phyloP scores from a whole-genome alignment of 441 rosid species.

The Melastoma candidum region DNA sequence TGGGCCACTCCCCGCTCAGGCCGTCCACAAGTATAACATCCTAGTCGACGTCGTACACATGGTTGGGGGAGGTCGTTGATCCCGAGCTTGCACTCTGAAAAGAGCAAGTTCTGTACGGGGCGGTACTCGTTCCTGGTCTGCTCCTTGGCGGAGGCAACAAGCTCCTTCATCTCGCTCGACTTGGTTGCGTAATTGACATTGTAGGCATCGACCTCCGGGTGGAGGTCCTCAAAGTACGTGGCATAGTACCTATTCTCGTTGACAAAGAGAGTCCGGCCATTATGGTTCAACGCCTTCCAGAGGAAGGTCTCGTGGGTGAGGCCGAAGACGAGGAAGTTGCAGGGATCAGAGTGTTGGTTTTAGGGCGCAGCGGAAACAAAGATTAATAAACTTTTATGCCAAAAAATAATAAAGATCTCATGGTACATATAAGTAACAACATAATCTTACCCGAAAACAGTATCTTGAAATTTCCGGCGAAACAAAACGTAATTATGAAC shows the following conservation, averaged over 20 bases:
- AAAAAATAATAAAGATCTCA: no score
- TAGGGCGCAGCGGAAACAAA: no score
- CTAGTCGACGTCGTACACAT: constrained; percentile 17
- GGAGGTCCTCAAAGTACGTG: constrained; percentile 13
- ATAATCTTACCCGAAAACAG: no score
- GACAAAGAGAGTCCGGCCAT: constrained; percentile 13
- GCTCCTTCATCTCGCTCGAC: constrained; percentile 11
- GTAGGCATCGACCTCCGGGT: constrained; percentile 14
- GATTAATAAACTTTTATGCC: no score
- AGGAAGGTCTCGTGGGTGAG: constrained; percentile 22
- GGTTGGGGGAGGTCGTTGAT: constrained; percentile 18
- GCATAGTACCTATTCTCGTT: constrained; percentile 18
- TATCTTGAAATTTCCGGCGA: no score
- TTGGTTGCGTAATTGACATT: constrained; percentile 15
- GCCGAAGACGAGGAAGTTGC: constrained; percentile 18
- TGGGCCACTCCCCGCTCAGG: constrained; percentile 10
- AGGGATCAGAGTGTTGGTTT: constrained; percentile 23
- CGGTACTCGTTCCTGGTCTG: constrained; percentile 13
- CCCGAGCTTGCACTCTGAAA: constrained; percentile 10
- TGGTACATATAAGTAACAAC: no score
- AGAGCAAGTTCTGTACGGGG: constrained; percentile 7
- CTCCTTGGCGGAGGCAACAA: constrained; percentile 10
- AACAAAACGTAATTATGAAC: no score
- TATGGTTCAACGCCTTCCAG: constrained; percentile 19
- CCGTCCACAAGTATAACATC: constrained; percentile 19